These are phyloP conservation scores for Aspergillus quadricinctus DNA, from an alignment of 2,329 filamentous ascomycete genomes.

Conservation along the genomic window DNA sequence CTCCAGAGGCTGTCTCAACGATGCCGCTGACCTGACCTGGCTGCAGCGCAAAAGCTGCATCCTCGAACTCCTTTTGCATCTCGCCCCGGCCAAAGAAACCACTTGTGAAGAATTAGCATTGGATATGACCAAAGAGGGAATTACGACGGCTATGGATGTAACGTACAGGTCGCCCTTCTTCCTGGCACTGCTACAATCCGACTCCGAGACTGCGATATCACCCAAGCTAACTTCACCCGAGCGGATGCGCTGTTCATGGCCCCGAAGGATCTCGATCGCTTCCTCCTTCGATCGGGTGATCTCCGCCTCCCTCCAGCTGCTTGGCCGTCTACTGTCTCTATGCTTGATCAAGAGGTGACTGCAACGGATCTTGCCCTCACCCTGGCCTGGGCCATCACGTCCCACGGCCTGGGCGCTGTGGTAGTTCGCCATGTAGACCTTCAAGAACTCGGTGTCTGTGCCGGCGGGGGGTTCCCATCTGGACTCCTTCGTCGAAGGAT, in stretches of 20 bases:
- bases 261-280: conserved; percentile 70
- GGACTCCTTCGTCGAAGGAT: conserved; percentile 77
- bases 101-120: conserved; percentile 35
- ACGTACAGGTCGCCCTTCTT: conserved; percentile 84
- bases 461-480: conserved; percentile 89
- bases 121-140: neutral
- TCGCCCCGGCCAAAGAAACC: conserved; percentile 92
- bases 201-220: conserved; percentile 82
- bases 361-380: conserved; percentile 82
- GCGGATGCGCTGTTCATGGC: conserved; percentile 71
- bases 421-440: conserved; percentile 86
- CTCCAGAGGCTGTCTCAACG: conserved; percentile 86
- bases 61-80: conserved; percentile 99
- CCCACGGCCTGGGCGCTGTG: conserved; percentile 57
- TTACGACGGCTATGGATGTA: neutral
- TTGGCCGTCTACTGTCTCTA: conserved; percentile 76
- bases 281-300: conserved; percentile 89
- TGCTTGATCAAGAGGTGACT: conserved; percentile 95
- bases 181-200: conserved; percentile 90
- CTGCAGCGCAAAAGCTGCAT: conserved; percentile 85
- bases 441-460: conserved; percentile 88
- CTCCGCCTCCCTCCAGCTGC: conserved; percentile 86
- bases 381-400: conserved; percentile 35
- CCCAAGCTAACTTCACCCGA: conserved; percentile 65
- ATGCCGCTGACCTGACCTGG: conserved; percentile 81